A percentile compares a stretch with the other conserved stretches of the same genome.
These are phyloP conservation scores for Microcos paniculata DNA, from an alignment of 345 rosid species.

Conservation along the genomic window DNA sequence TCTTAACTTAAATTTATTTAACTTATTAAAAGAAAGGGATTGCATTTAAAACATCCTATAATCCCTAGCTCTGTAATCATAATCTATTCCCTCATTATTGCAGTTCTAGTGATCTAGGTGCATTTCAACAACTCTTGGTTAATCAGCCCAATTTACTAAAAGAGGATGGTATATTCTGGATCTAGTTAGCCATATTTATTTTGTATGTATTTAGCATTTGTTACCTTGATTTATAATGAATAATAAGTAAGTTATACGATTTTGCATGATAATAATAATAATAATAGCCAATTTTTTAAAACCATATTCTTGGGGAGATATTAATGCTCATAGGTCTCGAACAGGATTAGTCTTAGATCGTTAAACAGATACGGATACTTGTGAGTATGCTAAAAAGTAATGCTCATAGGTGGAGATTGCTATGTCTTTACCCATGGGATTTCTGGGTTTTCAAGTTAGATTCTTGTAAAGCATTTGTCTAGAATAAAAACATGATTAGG, in stretches of 20 bases:
- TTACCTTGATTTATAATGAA: neutral
- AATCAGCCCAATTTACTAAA: conserved; percentile 80
- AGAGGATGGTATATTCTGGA: conserved; percentile 55
- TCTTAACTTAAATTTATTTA: neutral
- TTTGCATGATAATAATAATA: neutral
- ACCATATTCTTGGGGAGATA: neutral
- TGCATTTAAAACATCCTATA: neutral
- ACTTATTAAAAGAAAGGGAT: neutral
- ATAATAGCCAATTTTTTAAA: too few species aligned
- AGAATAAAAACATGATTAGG: neutral
- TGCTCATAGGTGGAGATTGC: neutral
- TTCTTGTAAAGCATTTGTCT: neutral
- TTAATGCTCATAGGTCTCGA: too few species aligned
- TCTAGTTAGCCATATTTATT: neutral
- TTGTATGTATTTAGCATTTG: neutral
- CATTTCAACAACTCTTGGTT: conserved; percentile 63
- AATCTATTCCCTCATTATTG: conserved; percentile 14
- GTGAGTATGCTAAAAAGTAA: too few species aligned
- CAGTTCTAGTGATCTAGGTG: conserved; percentile 60
- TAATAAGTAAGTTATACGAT: neutral
- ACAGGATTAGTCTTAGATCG: too few species aligned
- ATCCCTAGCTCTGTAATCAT: neutral
- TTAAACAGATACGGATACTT: too few species aligned
- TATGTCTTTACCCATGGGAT: neutral
- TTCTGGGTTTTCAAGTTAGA: neutral